A percentile compares a stretch with the other conserved stretches of the same genome.
Evolutionary conservation across 208 protist species (phyloP).

Genomic region (Trypanosoma brucei): DNA sequence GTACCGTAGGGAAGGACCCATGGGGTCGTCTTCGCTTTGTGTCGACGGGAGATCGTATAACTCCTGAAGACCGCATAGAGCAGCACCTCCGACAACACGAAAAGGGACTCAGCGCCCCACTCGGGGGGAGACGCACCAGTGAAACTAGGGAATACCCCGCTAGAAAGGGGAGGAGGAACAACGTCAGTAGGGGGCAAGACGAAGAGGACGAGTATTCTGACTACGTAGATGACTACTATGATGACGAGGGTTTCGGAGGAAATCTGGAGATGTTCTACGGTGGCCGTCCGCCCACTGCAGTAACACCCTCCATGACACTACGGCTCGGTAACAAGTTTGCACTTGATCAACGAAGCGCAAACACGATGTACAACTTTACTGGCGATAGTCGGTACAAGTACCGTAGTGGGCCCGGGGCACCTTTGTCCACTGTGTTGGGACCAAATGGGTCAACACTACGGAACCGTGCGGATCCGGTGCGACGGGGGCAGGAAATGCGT

Average conservation of each 20-base stretch:
- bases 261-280: slow-evolving; percentile 6
- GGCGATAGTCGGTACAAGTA: slow-evolving; percentile 73
- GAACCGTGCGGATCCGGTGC: slow-evolving; percentile 54
- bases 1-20: not conserved
- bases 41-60: slow-evolving; percentile 26
- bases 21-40: not conserved
- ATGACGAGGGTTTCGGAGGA: slow-evolving; percentile 1
- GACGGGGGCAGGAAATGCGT: slow-evolving; percentile 71
- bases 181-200: not conserved
- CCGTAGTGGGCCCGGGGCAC: slow-evolving; percentile 28
- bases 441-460: slow-evolving; percentile 57
- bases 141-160: not conserved
- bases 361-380: slow-evolving; percentile 71
- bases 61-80: slow-evolving; percentile 45
- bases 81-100: slow-evolving; percentile 58
- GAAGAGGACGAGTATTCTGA: slow-evolving; percentile 6
- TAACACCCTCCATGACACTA: slow-evolving; percentile 11
- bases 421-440: slow-evolving; percentile 41
- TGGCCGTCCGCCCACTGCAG: slow-evolving; percentile 6
- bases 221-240: slow-evolving; percentile 11
- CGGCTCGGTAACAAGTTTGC: slow-evolving; percentile 12
- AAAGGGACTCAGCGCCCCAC: slow-evolving; percentile 33
- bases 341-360: slow-evolving; percentile 45
- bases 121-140: slow-evolving; percentile 9
- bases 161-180: not conserved